A percentile compares a stretch with the other conserved stretches of the same genome.
Evolutionary conservation across 2,329 filamentous ascomycete genomes (phyloP).

Genomic region (Blumeria hordei): DNA sequence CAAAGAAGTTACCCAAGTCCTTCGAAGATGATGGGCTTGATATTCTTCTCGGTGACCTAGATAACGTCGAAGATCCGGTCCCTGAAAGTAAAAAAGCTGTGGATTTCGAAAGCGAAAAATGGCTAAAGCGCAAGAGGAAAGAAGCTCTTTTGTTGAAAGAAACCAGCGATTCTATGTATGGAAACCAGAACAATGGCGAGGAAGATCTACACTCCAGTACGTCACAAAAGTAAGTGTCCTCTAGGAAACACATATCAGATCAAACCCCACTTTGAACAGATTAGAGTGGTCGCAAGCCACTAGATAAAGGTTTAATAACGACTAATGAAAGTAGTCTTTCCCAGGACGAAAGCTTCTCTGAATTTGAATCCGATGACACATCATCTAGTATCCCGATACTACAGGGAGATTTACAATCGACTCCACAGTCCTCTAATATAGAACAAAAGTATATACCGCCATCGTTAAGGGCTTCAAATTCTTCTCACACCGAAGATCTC

Average conservation of each 20-base stretch:
- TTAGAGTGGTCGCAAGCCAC: no score
- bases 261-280: no score
- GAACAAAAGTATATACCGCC: constrained; percentile 74
- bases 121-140: constrained; percentile 31
- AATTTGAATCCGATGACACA: constrained; percentile 16
- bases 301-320: no score
- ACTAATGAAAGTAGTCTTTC: no score
- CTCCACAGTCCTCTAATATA: constrained; percentile 17
- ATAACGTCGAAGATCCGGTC: constrained; percentile 24
- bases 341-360: constrained; percentile 17
- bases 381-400: no score
- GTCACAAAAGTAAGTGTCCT: constrained; percentile 7
- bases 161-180: background rate
- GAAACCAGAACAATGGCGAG: constrained; percentile 4
- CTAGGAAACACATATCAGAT: no score
- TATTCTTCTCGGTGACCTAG: constrained; percentile 48
- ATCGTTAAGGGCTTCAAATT: constrained; percentile 42
- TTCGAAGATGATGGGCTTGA: constrained; percentile 68
- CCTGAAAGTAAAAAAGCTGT: constrained; percentile 27
- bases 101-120: constrained; percentile 32
- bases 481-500: constrained; percentile 40
- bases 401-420: constrained; percentile 6
- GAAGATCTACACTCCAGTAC: constrained; percentile 12
- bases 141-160: background rate
- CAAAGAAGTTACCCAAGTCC: constrained; percentile 46